Evolutionary conservation across 495 filamentous ascomycete genomes (phyloP).

Genomic region (Xylaria bambusicola): DNA sequence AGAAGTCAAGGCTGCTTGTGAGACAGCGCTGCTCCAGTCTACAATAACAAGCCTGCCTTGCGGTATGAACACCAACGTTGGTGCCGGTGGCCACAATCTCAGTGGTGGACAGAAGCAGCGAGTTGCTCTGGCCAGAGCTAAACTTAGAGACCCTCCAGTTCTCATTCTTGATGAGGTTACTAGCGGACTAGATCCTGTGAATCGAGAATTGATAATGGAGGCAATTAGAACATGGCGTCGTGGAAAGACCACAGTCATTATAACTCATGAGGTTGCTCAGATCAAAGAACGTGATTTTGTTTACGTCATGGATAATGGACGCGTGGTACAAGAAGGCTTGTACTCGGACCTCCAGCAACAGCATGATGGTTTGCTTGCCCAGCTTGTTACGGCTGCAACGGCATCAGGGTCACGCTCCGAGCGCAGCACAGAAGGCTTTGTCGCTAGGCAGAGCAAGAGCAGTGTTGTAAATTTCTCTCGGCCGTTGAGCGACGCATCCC

Average conservation of each 20-base stretch:
- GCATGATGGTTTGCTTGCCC: slow-evolving; percentile 36
- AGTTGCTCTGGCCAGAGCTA: slow-evolving; percentile 72
- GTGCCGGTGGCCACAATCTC: slow-evolving; percentile 66
- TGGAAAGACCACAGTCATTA: slow-evolving; percentile 84
- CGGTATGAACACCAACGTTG: slow-evolving; percentile 74
- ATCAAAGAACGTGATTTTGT: slow-evolving; percentile 75
- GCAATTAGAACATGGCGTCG: slow-evolving; percentile 71
- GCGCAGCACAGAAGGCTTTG: not conserved
- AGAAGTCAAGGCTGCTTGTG: slow-evolving; percentile 60
- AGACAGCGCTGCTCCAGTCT: slow-evolving; percentile 70
- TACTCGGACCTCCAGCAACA: slow-evolving; percentile 37
- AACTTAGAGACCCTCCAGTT: slow-evolving; percentile 75
- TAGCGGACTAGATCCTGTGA: slow-evolving; percentile 74
- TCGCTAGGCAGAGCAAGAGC: not conserved
- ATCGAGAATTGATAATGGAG: slow-evolving; percentile 68
- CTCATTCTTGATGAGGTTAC: slow-evolving; percentile 91
- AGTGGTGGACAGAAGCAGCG: slow-evolving; percentile 87
- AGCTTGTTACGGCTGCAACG: slow-evolving; percentile 15
- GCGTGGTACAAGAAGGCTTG: slow-evolving; percentile 67
- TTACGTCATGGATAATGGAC: slow-evolving; percentile 76
- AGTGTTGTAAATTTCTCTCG: slow-evolving; percentile 17
- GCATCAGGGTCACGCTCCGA: not conserved
- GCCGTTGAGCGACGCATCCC: slow-evolving; percentile 13
- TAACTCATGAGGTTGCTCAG: slow-evolving; percentile 87
- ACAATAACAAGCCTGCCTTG: slow-evolving; percentile 71